Conservation (phyloP, 495 filamentous ascomycete genomes). For the Penicillium atrosanguineum region DNA sequence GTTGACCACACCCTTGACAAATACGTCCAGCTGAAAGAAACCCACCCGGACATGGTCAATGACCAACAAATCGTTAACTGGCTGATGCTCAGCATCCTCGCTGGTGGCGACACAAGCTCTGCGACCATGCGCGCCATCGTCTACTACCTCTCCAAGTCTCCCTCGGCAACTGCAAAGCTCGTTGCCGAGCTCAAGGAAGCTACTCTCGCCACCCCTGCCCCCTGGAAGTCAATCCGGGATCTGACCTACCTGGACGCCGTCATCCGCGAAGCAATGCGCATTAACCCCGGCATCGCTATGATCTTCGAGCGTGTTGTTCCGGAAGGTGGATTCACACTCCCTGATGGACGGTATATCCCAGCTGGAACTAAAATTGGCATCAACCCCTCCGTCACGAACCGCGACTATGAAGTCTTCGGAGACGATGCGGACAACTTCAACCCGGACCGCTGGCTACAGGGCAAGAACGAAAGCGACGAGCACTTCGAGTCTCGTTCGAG, state of each 20-base stretch:
- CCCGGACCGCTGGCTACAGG: constrained; percentile 62
- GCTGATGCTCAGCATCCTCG: constrained; percentile 24
- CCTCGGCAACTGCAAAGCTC: constrained; percentile 11
- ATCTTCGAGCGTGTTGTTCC: constrained; percentile 66
- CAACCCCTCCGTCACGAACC: constrained; percentile 58
- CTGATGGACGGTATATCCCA: constrained; percentile 47
- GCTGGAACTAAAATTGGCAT: constrained; percentile 58
- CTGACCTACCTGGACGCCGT: constrained; percentile 29
- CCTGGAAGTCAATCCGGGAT: constrained; percentile 17
- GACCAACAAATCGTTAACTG: constrained; percentile 26
- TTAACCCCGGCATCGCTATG: constrained; percentile 63
- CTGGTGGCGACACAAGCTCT: constrained; percentile 28
- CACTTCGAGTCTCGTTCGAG: constrained; percentile 13
- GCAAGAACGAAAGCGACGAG: constrained; percentile 17
- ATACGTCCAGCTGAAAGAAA: constrained; percentile 21
- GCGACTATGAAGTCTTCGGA: constrained; percentile 54
- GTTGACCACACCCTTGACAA: constrained; percentile 23
- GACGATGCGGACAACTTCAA: constrained; percentile 49
- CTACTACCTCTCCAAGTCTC: constrained; percentile 24
- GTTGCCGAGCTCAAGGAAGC: constrained; percentile 13
- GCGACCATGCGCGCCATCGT: constrained; percentile 21
- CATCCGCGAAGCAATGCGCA: constrained; percentile 48
- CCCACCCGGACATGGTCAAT: constrained; percentile 19
- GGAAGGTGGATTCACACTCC: constrained; percentile 48
- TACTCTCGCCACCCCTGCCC: constrained; percentile 8